Base-by-base conservation (phyloP, 2,329 filamentous ascomycete species). In the Neocucurbitaria cava region DNA sequence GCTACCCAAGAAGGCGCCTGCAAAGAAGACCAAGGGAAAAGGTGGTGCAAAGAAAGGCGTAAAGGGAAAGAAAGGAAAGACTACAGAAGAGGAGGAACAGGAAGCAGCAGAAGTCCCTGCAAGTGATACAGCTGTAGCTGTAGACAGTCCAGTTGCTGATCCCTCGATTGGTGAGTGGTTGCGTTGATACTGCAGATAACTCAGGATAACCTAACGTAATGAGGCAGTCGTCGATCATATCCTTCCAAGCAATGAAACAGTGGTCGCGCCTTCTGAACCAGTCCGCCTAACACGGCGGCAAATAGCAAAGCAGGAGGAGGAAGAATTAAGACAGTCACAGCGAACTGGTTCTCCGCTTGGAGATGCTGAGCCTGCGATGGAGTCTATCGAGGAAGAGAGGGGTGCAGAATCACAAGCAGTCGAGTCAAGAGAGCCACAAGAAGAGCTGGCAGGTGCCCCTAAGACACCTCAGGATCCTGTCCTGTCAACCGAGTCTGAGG, bases 261-360 rank as follows among this genome's bases (percentile, higher is more conserved):
- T 61, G 18, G 60, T 47, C 11, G 68, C 71, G 15, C 62, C 68
- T 5, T 58, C 69, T 17, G 70, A 68, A 46, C 58, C 71, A 26
- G 58, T 68, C 11, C 68, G 71, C 52, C 67, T 68, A 49, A 75
- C 73, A 31, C 70, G 74, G 42, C 70, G 73, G 38, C 72, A 75
- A 55, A 52, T 75, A 51, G 69, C 71, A 11, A 72, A 68, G 46
- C 62, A 72, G 21, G 69, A 74, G 36, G 71, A 74, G 36, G 71
- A 74, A 54, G 64, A 70, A 18, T 51, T 65, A 21, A 65, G 59
- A 36, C 66, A 66, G 31, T 62, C 63, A 13, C 65, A 69, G 46
- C 56, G 51, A 20, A 56, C 49, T n/a, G 38, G 43, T n/a, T 31
- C 52, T 15, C 50, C 57, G 31, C 51, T 52, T 10, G 40, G 42